These are phyloP conservation scores for Ganoderma leucocontextum DNA, from an alignment of 1,284 basidiomycete species.

Conservation along the genomic window DNA sequence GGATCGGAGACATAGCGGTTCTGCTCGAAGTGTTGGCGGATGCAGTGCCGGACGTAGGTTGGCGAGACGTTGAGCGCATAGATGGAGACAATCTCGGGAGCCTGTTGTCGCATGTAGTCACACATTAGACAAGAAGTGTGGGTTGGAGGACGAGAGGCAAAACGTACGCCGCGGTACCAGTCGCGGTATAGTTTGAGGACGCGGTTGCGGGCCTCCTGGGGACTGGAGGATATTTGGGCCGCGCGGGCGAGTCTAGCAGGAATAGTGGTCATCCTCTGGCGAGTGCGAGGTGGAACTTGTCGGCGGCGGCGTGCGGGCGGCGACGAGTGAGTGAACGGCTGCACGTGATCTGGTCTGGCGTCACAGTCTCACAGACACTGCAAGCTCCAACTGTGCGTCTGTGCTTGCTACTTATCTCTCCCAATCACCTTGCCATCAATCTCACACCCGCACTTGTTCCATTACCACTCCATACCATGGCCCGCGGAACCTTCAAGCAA, in stretches of 20 bases:
- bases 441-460: neutral
- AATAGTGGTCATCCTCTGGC: conserved; percentile 80
- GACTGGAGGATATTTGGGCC: conserved; percentile 65
- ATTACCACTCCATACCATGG: conserved; percentile 25
- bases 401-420: conserved; percentile 12
- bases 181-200: conserved; percentile 87
- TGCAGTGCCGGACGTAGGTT: conserved; percentile 82
- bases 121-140: neutral
- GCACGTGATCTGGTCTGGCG: conserved; percentile 22
- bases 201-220: conserved; percentile 76
- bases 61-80: conserved; percentile 90
- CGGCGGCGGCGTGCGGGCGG: conserved; percentile 14
- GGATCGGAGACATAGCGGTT: conserved; percentile 87
- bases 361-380: neutral
- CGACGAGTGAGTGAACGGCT: conserved; percentile 16
- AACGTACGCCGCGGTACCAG: conserved; percentile 89
- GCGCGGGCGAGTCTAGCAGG: conserved; percentile 87
- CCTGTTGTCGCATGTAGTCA: conserved; percentile 64
- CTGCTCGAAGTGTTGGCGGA: conserved; percentile 90
- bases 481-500: conserved; percentile 76
- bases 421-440: conserved; percentile 7
- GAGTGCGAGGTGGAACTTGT: conserved; percentile 11
- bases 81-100: conserved; percentile 87
- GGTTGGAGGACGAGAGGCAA: conserved; percentile 6
- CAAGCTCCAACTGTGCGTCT: conserved; percentile 1